Evolutionary conservation across 805 yeast species (phyloP).

Genomic region (Saccharomycodes ludwigii): DNA sequence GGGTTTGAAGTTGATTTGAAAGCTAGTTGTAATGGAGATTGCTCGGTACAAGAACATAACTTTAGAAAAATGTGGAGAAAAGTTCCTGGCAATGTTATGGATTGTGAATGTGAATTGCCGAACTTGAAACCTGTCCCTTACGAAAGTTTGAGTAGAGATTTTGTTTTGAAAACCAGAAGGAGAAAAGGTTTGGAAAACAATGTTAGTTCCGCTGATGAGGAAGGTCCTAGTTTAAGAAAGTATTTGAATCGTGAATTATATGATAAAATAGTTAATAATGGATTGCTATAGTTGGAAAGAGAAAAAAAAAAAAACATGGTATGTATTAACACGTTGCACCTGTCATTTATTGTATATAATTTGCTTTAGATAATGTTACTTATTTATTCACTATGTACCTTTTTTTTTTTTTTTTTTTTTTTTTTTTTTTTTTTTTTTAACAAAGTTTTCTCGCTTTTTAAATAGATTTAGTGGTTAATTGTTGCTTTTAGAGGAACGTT

Average conservation of each 20-base stretch:
- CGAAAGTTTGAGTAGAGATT: constrained; percentile 70
- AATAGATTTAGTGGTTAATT: no score
- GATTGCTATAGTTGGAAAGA: no score
- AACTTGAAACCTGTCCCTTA: constrained; percentile 64
- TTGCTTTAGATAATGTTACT: no score
- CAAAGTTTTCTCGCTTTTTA: no score
- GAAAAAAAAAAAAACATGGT: no score
- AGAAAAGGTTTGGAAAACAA: constrained; percentile 69
- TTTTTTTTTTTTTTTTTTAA: no score
- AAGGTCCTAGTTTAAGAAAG: constrained; percentile 34
- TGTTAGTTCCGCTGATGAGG: constrained; percentile 23
- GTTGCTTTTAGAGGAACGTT: no score
- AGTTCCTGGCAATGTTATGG: constrained; percentile 90
- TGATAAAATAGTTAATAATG: constrained; percentile 38
- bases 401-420: no score
- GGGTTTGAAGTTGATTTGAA: constrained; percentile 85
- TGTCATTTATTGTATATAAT: no score
- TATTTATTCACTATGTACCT: no score
- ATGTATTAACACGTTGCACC: no score
- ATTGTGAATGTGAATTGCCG: constrained; percentile 48
- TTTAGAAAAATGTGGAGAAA: constrained; percentile 47
- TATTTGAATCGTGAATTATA: constrained; percentile 55
- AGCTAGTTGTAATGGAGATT: constrained; percentile 65
- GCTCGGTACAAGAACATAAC: constrained; percentile 55
- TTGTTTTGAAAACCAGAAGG: constrained; percentile 75